Percentiles rank a stretch among this genome's conserved stretches.
These are phyloP conservation scores for Chlamydomonas sphaeroides DNA, from an alignment of 139 green algal species.

Conservation along the genomic window DNA sequence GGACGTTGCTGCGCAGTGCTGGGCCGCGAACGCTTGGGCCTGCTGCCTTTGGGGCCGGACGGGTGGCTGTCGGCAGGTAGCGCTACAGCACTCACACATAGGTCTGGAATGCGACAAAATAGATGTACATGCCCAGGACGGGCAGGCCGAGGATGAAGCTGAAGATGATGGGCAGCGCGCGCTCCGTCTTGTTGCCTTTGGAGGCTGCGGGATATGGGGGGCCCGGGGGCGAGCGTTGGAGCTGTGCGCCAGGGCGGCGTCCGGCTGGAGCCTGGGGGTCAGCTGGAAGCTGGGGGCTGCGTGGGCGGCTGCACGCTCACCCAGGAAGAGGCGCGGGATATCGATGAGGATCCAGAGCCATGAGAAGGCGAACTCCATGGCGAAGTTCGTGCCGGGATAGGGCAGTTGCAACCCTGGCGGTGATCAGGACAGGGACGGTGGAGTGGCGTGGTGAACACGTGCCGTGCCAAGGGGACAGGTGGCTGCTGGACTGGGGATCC, in stretches of 20 bases:
- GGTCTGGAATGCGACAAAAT: slow-evolving; percentile 70
- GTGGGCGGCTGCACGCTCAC: slow-evolving; percentile 64
- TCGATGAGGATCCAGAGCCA: slow-evolving; percentile 69
- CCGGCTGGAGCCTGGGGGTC: too few species aligned
- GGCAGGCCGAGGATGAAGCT: slow-evolving; percentile 54
- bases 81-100: slow-evolving; percentile 76
- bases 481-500: too few species aligned
- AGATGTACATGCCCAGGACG: slow-evolving; percentile 65
- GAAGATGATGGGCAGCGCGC: slow-evolving; percentile 55
- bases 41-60: too few species aligned
- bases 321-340: slow-evolving; percentile 59
- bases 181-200: slow-evolving; percentile 76
- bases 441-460: too few species aligned
- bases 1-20: too few species aligned
- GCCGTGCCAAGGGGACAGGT: too few species aligned
- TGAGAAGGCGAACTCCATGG: slow-evolving; percentile 64
- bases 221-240: too few species aligned
- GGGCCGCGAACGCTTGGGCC: too few species aligned
- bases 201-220: slow-evolving; percentile 57
- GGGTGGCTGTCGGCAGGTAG: too few species aligned
- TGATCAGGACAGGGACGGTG: too few species aligned
- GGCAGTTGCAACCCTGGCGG: slow-evolving; percentile 65
- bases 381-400: slow-evolving; percentile 61
- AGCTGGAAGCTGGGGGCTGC: too few species aligned
- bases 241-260: too few species aligned